A percentile compares a stretch with the other conserved stretches of the same genome.
These are phyloP conservation scores for Hanseniaspora thailandica DNA, from an alignment of 805 yeast genomes.

Conservation along the genomic window DNA sequence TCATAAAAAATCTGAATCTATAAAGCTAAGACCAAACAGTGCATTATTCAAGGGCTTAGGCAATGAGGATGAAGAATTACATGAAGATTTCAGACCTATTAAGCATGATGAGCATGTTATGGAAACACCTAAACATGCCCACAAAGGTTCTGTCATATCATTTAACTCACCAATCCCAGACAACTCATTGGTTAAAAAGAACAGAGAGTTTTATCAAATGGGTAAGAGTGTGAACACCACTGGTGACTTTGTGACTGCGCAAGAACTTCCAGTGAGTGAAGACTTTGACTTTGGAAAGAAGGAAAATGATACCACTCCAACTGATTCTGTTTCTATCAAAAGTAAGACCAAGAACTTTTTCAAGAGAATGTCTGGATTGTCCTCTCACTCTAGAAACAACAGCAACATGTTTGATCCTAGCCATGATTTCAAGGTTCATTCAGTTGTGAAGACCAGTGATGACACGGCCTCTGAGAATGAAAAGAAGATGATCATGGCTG, in stretches of 20 bases:
- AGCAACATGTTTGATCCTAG: background rate
- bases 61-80: background rate
- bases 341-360: slow-evolving; percentile 14
- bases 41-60: slow-evolving; percentile 8
- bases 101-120: background rate
- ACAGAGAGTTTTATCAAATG: slow-evolving; percentile 19
- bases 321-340: background rate
- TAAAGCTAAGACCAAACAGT: slow-evolving; percentile 13
- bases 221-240: slow-evolving; percentile 24
- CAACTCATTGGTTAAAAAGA: slow-evolving; percentile 17
- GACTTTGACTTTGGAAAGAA: background rate
- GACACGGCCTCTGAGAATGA: background rate
- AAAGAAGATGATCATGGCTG: background rate
- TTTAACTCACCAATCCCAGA: slow-evolving; percentile 24
- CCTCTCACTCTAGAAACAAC: slow-evolving; percentile 3
- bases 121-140: background rate
- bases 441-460: slow-evolving; percentile 3
- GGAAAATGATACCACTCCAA: background rate
- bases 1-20: slow-evolving; percentile 11
- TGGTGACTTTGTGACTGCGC: slow-evolving; percentile 25
- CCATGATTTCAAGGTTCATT: slow-evolving; percentile 7
- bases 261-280: slow-evolving; percentile 20
- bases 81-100: background rate
- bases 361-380: slow-evolving; percentile 11
- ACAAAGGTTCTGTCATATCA: slow-evolving; percentile 16